Percentiles rank a stretch among this genome's conserved stretches.
Evolutionary conservation across 1,284 basidiomycete genomes (phyloP).

Genomic region (Ceratobasidium sp.): DNA sequence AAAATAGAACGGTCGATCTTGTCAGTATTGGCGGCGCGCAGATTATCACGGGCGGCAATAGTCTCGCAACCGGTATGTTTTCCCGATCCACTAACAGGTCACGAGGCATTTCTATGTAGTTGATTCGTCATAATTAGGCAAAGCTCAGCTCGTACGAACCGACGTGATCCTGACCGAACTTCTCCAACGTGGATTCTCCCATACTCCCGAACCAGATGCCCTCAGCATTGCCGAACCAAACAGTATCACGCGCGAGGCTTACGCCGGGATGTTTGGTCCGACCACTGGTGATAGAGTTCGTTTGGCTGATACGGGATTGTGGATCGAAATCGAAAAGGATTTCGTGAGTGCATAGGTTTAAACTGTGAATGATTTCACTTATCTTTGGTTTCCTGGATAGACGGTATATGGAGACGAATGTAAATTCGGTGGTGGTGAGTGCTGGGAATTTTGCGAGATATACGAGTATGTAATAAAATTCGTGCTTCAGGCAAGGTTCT

Average conservation of each 20-base stretch:
- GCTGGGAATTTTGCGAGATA: background rate
- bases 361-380: background rate
- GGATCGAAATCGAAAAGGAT: constrained; percentile 94
- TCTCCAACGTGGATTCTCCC: constrained; percentile 68
- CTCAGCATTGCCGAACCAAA: constrained; percentile 61
- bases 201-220: constrained; percentile 69
- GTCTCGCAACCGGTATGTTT: constrained; percentile 70
- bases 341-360: constrained; percentile 60
- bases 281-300: constrained; percentile 90
- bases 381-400: constrained; percentile 53
- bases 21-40: constrained; percentile 81
- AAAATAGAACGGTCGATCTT: constrained; percentile 84
- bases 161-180: constrained; percentile 61
- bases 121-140: background rate
- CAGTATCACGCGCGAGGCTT: constrained; percentile 70
- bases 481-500: constrained; percentile 78
- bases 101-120: background rate
- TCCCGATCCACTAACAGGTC: background rate
- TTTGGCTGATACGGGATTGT: constrained; percentile 89
- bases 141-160: constrained; percentile 55
- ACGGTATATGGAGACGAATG: constrained; percentile 93
- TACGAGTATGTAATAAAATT: constrained; percentile 25
- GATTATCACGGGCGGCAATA: constrained; percentile 84
- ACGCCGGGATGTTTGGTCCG: constrained; percentile 94
- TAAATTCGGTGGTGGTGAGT: constrained; percentile 93